Evolutionary conservation across 345 rosid genomes (phyloP).

Genomic region (Eucalyptus melliodora): DNA sequence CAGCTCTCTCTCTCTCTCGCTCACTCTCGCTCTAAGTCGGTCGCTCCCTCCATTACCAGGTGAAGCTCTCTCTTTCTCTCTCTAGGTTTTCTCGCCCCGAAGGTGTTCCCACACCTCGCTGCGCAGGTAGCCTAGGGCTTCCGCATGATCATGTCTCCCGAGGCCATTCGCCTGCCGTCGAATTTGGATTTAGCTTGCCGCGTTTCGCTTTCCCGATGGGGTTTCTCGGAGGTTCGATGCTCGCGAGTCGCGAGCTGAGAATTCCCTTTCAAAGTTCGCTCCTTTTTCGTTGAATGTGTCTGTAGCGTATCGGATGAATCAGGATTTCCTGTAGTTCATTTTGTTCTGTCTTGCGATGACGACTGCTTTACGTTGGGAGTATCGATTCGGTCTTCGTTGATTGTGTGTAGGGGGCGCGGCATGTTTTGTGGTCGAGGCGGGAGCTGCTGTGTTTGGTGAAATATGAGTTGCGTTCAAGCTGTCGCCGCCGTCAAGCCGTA

Average conservation of each 20-base stretch:
- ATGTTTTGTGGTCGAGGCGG: not conserved
- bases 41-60: not conserved
- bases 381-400: not conserved
- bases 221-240: not conserved
- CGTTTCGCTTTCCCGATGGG: not conserved
- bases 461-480: constrained; percentile 4
- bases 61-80: not conserved
- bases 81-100: not conserved
- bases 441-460: not conserved
- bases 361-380: not conserved
- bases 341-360: not conserved
- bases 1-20: not conserved
- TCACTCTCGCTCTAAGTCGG: not conserved
- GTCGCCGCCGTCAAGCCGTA: not conserved
- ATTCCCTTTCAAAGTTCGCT: not conserved
- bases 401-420: not conserved
- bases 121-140: not conserved
- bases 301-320: not conserved
- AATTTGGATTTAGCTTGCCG: not conserved
- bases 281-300: not conserved
- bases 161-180: not conserved
- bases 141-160: not conserved
- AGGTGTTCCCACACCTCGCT: not conserved
- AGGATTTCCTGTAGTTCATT: not conserved
- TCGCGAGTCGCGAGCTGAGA: not conserved